Evolutionary conservation across 805 yeast species (phyloP).

Genomic region (Saccharomycopsis fibuligera): DNA sequence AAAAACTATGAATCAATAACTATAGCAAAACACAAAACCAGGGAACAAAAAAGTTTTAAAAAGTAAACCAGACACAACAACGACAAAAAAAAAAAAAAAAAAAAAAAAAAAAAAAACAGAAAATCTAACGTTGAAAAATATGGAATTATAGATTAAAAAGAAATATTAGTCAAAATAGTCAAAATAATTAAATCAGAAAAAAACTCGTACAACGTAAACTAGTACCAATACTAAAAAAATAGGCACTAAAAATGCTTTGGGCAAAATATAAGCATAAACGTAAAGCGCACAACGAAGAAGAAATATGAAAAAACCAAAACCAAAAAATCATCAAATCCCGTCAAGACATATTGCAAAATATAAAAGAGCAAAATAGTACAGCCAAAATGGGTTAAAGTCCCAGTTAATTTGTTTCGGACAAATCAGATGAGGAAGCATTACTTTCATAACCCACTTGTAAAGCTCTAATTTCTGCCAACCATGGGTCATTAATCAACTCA

Average conservation of each 20-base stretch:
- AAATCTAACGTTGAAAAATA: neutral
- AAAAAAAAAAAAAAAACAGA: neutral
- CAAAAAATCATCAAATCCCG: neutral
- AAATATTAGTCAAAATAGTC: too few relatives aligned
- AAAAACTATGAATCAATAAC: neutral
- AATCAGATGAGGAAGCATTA: neutral
- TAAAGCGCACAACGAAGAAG: too few relatives aligned
- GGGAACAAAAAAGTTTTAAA: neutral
- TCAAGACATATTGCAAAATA: neutral
- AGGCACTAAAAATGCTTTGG: too few relatives aligned
- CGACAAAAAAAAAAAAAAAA: neutral
- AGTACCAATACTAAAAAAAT: too few relatives aligned
- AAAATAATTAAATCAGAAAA: too few relatives aligned
- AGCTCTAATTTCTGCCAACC: constrained; percentile 35
- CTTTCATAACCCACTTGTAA: constrained; percentile 11
- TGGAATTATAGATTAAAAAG: too few relatives aligned
- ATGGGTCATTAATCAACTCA: constrained; percentile 80
- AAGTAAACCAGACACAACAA: neutral
- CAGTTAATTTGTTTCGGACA: constrained; percentile 1
- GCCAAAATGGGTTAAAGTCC: neutral
- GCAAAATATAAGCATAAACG: too few relatives aligned
- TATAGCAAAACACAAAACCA: neutral
- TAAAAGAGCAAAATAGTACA: neutral
- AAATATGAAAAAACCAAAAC: neutral
- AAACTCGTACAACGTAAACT: too few relatives aligned